Evolutionary conservation across 2,329 filamentous ascomycete species (phyloP), one percentile per base, ranked within the genome.

Genomic region (Hypoxylon rubiginosum): DNA sequence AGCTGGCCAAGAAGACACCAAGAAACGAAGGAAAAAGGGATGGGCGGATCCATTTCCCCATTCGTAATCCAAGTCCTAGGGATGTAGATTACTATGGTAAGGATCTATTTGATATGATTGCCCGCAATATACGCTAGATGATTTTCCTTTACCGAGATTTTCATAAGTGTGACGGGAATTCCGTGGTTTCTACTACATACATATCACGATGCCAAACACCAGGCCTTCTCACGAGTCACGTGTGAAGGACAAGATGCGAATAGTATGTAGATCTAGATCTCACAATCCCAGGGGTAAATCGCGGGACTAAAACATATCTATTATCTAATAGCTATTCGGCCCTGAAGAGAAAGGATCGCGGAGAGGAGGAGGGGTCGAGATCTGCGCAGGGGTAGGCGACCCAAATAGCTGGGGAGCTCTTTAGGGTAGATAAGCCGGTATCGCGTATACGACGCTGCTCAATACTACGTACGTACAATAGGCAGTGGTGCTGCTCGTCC

Each of bases 331-430:
- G 28, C 8, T 7, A 17, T 19, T 9, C 36, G 36, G 8, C 15
- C 15, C n/a, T n/a, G n/a, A n/a, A n/a, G 36, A 34, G 10, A 7
- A 34, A 34, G 34, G 34, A 36, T 36, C 34, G 1, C 11, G 11
- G 13, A 3, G 34, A 36, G 34, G 24, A 26, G 52, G 57, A 58
- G 62, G 52, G 52, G 26, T 34, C n/a, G 43, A n/a, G 53, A 61
- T 62, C 53, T 51, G 43, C 53, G 21, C 62, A 62, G 58, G 58
- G 57, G 50, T 60, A 43, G 8, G n/a, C 39, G 39, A 43, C 17
- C n/a, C 39, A 43, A 19, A 9, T n/a, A 43, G n/a, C 39, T n/a
- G n/a, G 39, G 39, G 39, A 43, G 11, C 34, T 13, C 11, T 36
- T 36, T 4, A 10, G 34, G 2, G 26, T 28, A 46, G 41, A 46